Base-by-base conservation (phyloP, 2,329 filamentous ascomycete species). In the Clarireedia paspali region DNA sequence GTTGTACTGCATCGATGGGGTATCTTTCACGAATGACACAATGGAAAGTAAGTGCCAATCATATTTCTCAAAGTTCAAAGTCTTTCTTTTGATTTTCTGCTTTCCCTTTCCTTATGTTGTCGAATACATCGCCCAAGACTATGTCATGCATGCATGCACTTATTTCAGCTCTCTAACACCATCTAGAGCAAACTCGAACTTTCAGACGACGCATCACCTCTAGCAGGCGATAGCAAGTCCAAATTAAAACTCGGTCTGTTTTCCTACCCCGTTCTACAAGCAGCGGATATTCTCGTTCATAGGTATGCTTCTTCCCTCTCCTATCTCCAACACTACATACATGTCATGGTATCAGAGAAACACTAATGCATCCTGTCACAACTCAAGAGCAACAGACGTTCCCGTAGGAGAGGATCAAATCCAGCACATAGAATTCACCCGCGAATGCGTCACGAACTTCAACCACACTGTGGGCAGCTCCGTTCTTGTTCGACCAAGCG, bases 21-120 rank as follows among this genome's bases (percentile, higher is more conserved):
- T 95, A 96, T 72, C 75, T 99, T n/a, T 87, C 87, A 9, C 80
- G 94, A n/a, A 99, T 99, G 94, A 97, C 94, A 27, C 94, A 97
- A 72, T 99, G 94, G 91, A 99, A 99, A 84, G 90, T 89, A 67
- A 62, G 67, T 58, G 44, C 42, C 15, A 24, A 36, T 34, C 4
- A 42, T 17, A 6, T 36, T 20, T 46, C 7, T 12, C 2, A 17
- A 34, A 34, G 2, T 34, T 34, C 10, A 34, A 12, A 34, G 30
- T 34, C 12, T 5, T 12, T 30, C 27, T 47, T 17, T 15, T 47
- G 17, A 9, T 30, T 38, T 49, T 24, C 44, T 47, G 20, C 12
- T 3, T 15, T 15, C 24, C 7, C 23, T 20, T 14, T 23, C n/a
- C 24, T 23, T 15, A 17, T 7, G 20, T 27, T 23, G n/a, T 17